Evolutionary conservation across 176 grass and related monocot species (phyloP), one percentile per base, ranked within the genome.

Genomic region (Triticum dicoccoides): DNA sequence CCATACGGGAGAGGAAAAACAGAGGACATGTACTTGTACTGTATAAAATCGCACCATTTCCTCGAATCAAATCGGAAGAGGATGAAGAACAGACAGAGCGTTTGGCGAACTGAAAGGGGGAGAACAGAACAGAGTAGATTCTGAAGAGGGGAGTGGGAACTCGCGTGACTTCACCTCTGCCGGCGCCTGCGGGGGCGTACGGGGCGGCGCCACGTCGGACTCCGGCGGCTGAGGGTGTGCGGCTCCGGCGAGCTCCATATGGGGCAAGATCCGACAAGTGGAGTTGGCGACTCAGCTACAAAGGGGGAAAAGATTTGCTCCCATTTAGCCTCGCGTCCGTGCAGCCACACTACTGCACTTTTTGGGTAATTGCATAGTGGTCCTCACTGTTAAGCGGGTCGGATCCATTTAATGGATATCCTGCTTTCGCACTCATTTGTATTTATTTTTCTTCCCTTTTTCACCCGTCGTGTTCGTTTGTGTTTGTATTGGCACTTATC

Each of bases 231-330:
- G 81, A 54, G 66, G 69, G 51, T 62, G 1, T 21, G 86, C 77
- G 62, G 61, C 77, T 84, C 85, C 89, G 82, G 86, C 82, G 86
- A 88, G 86, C 32, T 91, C 82, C 86, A 85, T 90, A 34, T 15
- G 82, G 42, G 77, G 61, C 86, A 66, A 88, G 86, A 88, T 91
- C 78, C 82, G 77, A 82, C 64, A 78, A 88, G 86, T 86, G 73
- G 80, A 88, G 83, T 69, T 86, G 78, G 83, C 87, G 21, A 65
- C 79, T 52, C 77, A 8, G 83, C 81, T 78, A 58, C 58, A 54
- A 80, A 83, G 61, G 80, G 86, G 3, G 13, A 76, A 78, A 92
- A 80, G 80, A 80, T 84, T 89, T 89, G 73, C 73, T 24, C 37
- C 41, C 69, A 85, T 73, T 82, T 79, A 71, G 41, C 25, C 65